Base-by-base conservation (phyloP, 73 alveolate species). In the Paramecium tetraurelia region DNA sequence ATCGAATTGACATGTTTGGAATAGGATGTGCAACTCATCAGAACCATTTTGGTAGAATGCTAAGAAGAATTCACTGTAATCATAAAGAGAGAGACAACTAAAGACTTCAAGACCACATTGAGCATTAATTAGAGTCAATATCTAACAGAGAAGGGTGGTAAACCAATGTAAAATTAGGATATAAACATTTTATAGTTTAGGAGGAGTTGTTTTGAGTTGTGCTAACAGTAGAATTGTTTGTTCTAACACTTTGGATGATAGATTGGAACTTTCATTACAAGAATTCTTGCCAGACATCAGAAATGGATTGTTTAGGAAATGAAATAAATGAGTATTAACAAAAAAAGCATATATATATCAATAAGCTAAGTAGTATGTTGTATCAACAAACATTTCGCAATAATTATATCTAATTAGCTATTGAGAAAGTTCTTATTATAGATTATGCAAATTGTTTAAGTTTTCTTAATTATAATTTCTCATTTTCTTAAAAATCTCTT, bases 191-290 rank as follows among this genome's bases (percentile, higher is more conserved):
- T 84, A 80, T 63, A 93, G 98, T 89, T 22, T 90, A 70, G 98
- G 98, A 14, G 98, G 98, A 40, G 94, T 96, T 21, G 95, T 86
- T 16, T 95, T 96, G 21, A 95, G 94, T 85, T 90, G 96, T 38
- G 93, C 92, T 36, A 93, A 92, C 75, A 95, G 95, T 4, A 94
- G 97, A 92, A 96, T 96, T 63, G 96, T 94, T 14, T 93, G 96
- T 71, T 94, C 96, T 21, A 96, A 96, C 92, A 96, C 98, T 20
- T 88, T 96, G 18, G 97, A 96, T 94, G 98, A 94, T 27, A 94
- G 98, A 92, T 89, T 96, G 6, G 94, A 87, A 41, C 84, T 96
- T 38, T 86, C 89, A 31, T 94, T 92, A 89, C 95, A 94, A 93
- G 98, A 94, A 70, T 70, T 93, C 71, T 85, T 90, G 50, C 97